Evolutionary conservation across 2,329 filamentous ascomycete species (phyloP).

Genomic region (Aspergillus calidoustus): DNA sequence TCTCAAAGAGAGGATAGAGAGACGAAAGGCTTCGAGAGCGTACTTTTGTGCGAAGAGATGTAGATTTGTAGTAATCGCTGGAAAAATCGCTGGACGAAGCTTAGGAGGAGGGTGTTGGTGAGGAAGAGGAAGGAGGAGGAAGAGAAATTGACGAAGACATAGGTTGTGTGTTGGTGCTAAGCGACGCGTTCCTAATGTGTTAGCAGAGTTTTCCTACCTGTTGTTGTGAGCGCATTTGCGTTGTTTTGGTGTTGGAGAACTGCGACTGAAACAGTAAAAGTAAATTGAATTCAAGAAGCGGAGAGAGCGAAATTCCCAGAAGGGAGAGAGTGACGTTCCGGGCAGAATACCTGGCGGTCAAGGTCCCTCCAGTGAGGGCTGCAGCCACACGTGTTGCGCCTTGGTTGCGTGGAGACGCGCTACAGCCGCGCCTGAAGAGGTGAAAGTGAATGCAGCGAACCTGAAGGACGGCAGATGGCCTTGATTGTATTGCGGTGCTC

Average conservation of each 20-base stretch:
- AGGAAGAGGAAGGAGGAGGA: slow-evolving; percentile 12
- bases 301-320: neutral
- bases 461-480: neutral
- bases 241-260: slow-evolving; percentile 10
- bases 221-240: slow-evolving; percentile 10
- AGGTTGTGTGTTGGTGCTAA: slow-evolving; percentile 4
- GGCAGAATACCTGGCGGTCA: slow-evolving; percentile 28
- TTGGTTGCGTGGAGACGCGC: neutral
- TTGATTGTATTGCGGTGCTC: too few species aligned
- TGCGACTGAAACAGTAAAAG: neutral
- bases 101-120: slow-evolving; percentile 9
- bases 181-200: slow-evolving; percentile 14
- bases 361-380: neutral
- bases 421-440: too few species aligned
- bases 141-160: slow-evolving; percentile 4
- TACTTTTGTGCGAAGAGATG: neutral
- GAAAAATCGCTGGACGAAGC: slow-evolving; percentile 12
- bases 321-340: slow-evolving; percentile 13
- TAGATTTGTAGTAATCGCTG: neutral
- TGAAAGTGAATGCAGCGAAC: neutral
- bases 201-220: slow-evolving; percentile 21
- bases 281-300: slow-evolving; percentile 23
- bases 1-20: neutral
- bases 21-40: neutral
- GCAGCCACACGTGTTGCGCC: slow-evolving; percentile 4